Conservation (phyloP, 768 basidiomycete genomes). For the Naganishia antarctica region DNA sequence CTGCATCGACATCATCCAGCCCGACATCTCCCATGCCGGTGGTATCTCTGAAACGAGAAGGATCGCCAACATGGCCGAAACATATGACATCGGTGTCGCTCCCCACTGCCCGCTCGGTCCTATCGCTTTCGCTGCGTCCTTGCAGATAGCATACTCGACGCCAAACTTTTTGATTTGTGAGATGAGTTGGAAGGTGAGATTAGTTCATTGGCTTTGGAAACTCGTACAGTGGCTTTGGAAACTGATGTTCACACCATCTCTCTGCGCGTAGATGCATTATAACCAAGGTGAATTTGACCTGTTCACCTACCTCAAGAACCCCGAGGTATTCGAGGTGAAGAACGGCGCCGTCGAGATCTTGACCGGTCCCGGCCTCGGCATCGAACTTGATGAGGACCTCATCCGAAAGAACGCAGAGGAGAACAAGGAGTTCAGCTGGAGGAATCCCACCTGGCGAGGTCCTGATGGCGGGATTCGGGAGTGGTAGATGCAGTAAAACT, state of each 20-base stretch:
- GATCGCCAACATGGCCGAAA: slow-evolving; percentile 47
- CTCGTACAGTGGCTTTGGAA: no score
- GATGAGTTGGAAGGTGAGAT: slow-evolving; percentile 39
- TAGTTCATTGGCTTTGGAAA: no score
- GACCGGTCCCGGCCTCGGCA: slow-evolving; percentile 43
- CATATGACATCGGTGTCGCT: slow-evolving; percentile 65
- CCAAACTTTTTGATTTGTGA: slow-evolving; percentile 56
- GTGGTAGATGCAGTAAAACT: slow-evolving; percentile 12
- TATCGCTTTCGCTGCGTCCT: slow-evolving; percentile 64
- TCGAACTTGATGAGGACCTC: slow-evolving; percentile 47
- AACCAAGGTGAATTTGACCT: slow-evolving; percentile 58
- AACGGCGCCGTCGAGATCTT: slow-evolving; percentile 39
- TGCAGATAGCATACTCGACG: slow-evolving; percentile 60
- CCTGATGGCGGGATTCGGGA: slow-evolving; percentile 28
- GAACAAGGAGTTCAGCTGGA: slow-evolving; percentile 54
- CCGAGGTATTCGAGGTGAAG: slow-evolving; percentile 46
- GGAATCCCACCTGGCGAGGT: slow-evolving; percentile 51
- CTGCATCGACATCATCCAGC: slow-evolving; percentile 45
- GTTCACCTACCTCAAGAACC: slow-evolving; percentile 57
- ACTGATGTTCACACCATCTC: slow-evolving; percentile 31
- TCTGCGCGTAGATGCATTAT: slow-evolving; percentile 59
- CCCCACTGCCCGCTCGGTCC: slow-evolving; percentile 73
- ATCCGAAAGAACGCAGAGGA: slow-evolving; percentile 45
- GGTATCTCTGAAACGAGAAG: slow-evolving; percentile 45
- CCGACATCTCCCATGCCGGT: slow-evolving; percentile 45